These are phyloP conservation scores for Boletus coccyginus DNA, from an alignment of 768 basidiomycete genomes.

Conservation along the genomic window DNA sequence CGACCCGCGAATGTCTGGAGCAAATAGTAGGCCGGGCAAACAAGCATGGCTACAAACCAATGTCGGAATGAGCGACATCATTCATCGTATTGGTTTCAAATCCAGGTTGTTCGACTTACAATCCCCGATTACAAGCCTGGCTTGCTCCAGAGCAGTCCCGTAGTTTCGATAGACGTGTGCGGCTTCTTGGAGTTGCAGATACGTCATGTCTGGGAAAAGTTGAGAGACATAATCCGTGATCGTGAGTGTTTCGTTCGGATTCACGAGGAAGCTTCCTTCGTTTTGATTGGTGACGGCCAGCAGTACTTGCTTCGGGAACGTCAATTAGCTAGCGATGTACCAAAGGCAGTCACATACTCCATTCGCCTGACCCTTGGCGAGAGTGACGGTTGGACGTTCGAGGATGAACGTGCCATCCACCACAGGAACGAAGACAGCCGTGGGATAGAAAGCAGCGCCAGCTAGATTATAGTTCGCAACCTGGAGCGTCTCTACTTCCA, in stretches of 20 bases:
- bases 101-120: conserved; percentile 25
- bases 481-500: conserved; percentile 32
- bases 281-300: conserved; percentile 28
- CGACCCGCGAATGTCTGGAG: conserved; percentile 29
- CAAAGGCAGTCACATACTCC: conserved; percentile 31
- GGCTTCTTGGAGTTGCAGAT: conserved; percentile 22
- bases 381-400: conserved; percentile 38
- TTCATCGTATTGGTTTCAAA: neutral
- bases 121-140: conserved; percentile 38
- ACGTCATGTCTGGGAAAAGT: conserved; percentile 40
- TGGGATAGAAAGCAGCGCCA: conserved; percentile 36
- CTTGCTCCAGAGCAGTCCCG: conserved; percentile 36
- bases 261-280: conserved; percentile 32
- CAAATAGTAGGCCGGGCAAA: conserved; percentile 35
- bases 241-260: conserved; percentile 20
- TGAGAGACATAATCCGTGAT: conserved; percentile 25
- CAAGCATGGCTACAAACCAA: conserved; percentile 29
- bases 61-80: neutral
- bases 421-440: conserved; percentile 42
- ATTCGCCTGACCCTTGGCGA: conserved; percentile 39
- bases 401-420: conserved; percentile 47
- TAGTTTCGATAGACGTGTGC: conserved; percentile 29
- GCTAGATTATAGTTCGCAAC: conserved; percentile 33
- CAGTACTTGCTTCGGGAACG: conserved; percentile 20
- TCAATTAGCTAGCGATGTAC: neutral